These are phyloP conservation scores for Nothophaeocryptopus gaeumannii DNA, from an alignment of 2,329 filamentous ascomycete genomes.

Conservation along the genomic window DNA sequence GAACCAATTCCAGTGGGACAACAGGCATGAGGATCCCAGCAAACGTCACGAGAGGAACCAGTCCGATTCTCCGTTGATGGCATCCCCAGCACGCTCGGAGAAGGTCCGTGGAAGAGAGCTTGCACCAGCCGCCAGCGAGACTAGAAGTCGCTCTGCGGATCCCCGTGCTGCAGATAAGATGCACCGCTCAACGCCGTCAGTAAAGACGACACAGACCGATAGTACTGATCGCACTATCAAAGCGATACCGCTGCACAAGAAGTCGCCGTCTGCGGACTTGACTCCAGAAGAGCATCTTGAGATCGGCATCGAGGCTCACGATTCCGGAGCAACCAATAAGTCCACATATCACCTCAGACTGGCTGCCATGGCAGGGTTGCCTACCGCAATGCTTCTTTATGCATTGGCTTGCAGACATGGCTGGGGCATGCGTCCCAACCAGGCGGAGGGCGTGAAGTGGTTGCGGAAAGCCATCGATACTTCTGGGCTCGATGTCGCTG, in stretches of 20 bases:
- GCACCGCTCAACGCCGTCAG: constrained; percentile 35
- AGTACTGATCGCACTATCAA: constrained; percentile 46
- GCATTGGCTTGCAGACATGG: constrained; percentile 92
- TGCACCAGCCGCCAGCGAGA: constrained; percentile 15
- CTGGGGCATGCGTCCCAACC: constrained; percentile 95
- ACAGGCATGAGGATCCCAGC: constrained; percentile 18
- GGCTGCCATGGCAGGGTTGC: constrained; percentile 78
- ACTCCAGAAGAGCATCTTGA: constrained; percentile 84
- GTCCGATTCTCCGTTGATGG: constrained; percentile 15
- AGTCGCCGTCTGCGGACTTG: constrained; percentile 61
- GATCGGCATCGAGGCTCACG: constrained; percentile 86
- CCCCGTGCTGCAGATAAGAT: constrained; percentile 20
- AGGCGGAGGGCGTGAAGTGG: constrained; percentile 86
- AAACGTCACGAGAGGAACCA: constrained; percentile 20
- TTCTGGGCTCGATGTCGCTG: constrained; percentile 80
- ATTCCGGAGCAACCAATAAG: constrained; percentile 81
- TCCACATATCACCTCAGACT: constrained; percentile 94
- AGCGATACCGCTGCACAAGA: constrained; percentile 47
- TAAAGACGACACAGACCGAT: constrained; percentile 26
- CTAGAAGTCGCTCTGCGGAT: constrained; percentile 33
- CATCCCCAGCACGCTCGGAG: constrained; percentile 16
- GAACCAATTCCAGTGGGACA: constrained; percentile 61
- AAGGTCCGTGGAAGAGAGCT: constrained; percentile 18
- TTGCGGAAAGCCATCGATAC: constrained; percentile 84
- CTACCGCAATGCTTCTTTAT: constrained; percentile 94